Evolutionary conservation across 495 filamentous ascomycete genomes (phyloP), one percentile per base, ranked within the genome.

Genomic region (Penicillium lividum): DNA sequence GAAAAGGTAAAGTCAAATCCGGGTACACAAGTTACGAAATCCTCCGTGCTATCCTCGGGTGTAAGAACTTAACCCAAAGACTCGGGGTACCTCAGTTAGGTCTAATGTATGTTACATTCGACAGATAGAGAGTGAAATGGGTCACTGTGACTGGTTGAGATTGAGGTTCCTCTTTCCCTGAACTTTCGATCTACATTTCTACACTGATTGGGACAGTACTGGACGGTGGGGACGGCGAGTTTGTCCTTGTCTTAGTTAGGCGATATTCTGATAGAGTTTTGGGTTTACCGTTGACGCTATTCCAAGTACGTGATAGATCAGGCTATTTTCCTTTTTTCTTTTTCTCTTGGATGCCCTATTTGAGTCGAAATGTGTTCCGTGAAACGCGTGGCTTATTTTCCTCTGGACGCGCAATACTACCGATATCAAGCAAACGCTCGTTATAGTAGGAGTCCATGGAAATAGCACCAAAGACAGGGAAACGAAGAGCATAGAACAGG

Each of bases 1-100:
- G 31, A 45, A 16, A 45, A 45, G n/a, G 8, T 5, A 22, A 7
- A 25, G 4, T 46, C 1, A 25, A 27, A 27, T 3, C 11, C 18
- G 5, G 31, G 27, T 53, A 53, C 51, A 40, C 36, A 42, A 53
- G 25, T 30, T 11, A 29, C 9, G 16, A 49, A 53, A 60, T 56
- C 51, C 51, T 51, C 44, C 56, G 42, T 57, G 53, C 53, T 34
- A 59, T 49, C 31, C 30, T 54, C 51, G 43, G 56, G 51, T 46
- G 53, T 61, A 55, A 65, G 58, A 59, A 57, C 53, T 62, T 53
- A 62, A 62, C 43, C 49, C 59, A 53, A 18, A 44, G n/a, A 43
- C 25, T 47, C 45, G 59, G 55, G 50, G 50, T 36, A 33, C 30
- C 33, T 49, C 53, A 47, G 15, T 34, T 5, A 10, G 36, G 22